Percentiles rank a stretch among this genome's conserved stretches.
These are phyloP conservation scores for Mortierella sp. DNA, from an alignment of 371 early-diverging fungal species.

Conservation along the genomic window DNA sequence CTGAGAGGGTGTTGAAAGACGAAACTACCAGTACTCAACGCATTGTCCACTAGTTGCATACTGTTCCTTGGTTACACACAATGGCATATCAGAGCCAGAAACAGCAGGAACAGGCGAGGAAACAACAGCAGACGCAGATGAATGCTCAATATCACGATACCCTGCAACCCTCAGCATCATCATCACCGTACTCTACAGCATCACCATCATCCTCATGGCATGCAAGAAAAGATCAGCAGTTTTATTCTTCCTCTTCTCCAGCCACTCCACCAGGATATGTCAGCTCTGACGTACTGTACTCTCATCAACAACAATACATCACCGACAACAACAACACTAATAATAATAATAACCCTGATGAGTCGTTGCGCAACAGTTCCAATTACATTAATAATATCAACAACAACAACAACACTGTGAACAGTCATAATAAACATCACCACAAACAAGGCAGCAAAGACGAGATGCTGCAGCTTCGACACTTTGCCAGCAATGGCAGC, in stretches of 20 bases:
- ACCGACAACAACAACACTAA: not conserved
- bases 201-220: not conserved
- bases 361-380: not conserved
- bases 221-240: not conserved
- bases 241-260: constrained; percentile 9
- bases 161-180: not conserved
- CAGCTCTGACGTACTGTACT: constrained; percentile 3
- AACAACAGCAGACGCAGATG: not conserved
- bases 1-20: too few species aligned
- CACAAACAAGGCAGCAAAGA: not conserved
- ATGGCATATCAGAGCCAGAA: not conserved
- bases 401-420: not conserved
- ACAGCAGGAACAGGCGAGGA: not conserved
- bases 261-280: not conserved
- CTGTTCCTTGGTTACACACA: not conserved
- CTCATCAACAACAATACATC: constrained; percentile 8
- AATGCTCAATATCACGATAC: not conserved
- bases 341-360: not conserved
- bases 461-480: not conserved
- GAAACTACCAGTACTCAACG: not conserved
- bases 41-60: not conserved
- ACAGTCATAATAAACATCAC: constrained; percentile 3
- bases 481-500: not conserved
- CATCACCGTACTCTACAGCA: not conserved
- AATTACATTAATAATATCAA: not conserved